Conservation (phyloP, 306 rosid genomes). For the Malus fusca region DNA sequence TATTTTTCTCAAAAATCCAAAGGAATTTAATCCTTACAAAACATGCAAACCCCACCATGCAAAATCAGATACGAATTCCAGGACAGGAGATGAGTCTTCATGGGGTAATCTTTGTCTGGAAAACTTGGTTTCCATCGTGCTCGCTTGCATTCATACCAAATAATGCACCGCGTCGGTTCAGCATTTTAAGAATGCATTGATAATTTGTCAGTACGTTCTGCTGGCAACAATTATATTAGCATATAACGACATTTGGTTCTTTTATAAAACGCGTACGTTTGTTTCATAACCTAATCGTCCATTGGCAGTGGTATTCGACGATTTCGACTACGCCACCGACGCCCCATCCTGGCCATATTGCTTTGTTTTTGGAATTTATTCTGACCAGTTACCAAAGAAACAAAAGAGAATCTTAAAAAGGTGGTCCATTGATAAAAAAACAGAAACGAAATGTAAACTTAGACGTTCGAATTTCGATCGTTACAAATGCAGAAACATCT, state of each 20-base stretch:
- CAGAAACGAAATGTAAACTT: neutral
- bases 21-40: neutral
- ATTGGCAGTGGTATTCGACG: neutral
- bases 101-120: neutral
- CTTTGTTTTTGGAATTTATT: neutral
- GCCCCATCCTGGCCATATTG: neutral
- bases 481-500: neutral
- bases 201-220: too few relatives aligned
- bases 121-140: neutral
- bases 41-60: neutral
- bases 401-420: neutral
- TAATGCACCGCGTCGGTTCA: neutral
- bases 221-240: rapidly evolving
- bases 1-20: neutral
- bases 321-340: neutral
- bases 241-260: too few relatives aligned
- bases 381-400: neutral
- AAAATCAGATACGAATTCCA: neutral
- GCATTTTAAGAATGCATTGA: too few relatives aligned
- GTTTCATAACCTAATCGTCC: neutral
- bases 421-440: neutral
- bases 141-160: neutral
- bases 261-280: neutral
- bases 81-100: neutral
- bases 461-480: neutral